Conservation (phyloP, 2,329 filamentous ascomycete genomes). For the Diaporthe velutina region DNA sequence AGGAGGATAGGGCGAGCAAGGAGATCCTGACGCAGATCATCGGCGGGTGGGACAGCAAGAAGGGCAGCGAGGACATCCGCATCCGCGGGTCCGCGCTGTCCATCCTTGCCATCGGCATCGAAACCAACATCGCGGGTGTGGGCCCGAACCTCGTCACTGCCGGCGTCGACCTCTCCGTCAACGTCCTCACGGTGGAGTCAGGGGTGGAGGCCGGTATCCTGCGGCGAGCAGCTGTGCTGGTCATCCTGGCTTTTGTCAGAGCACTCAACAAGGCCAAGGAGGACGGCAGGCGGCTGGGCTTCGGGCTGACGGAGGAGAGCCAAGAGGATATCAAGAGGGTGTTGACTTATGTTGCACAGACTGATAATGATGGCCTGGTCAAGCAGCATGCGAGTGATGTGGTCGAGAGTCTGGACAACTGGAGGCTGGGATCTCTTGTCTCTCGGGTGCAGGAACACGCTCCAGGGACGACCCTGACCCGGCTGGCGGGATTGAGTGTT, state of each 20-base stretch:
- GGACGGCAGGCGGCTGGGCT: conserved; percentile 59
- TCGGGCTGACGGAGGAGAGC: conserved; percentile 67
- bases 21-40: conserved; percentile 71
- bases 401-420: conserved; percentile 75
- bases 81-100: conserved; percentile 78
- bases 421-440: conserved; percentile 59
- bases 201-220: conserved; percentile 73
- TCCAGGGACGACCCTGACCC: conserved; percentile 41
- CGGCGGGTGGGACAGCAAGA: conserved; percentile 75
- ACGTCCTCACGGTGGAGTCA: conserved; percentile 73
- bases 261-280: conserved; percentile 69
- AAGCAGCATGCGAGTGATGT: conserved; percentile 75
- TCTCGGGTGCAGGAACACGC: conserved; percentile 42
- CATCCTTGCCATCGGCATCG: conserved; percentile 70
- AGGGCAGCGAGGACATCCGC: conserved; percentile 76
- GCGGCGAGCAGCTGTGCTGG: conserved; percentile 74
- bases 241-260: conserved; percentile 72
- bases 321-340: conserved; percentile 73
- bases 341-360: conserved; percentile 72
- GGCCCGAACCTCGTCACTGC: conserved; percentile 65
- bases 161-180: conserved; percentile 73
- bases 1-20: conserved; percentile 59
- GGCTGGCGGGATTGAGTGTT: conserved; percentile 59
- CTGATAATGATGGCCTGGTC: conserved; percentile 78
- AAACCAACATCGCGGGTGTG: conserved; percentile 70